phyloP scores from a whole-genome alignment of 2,329 filamentous ascomycete genomes.

The Paradendryphiella salina region DNA sequence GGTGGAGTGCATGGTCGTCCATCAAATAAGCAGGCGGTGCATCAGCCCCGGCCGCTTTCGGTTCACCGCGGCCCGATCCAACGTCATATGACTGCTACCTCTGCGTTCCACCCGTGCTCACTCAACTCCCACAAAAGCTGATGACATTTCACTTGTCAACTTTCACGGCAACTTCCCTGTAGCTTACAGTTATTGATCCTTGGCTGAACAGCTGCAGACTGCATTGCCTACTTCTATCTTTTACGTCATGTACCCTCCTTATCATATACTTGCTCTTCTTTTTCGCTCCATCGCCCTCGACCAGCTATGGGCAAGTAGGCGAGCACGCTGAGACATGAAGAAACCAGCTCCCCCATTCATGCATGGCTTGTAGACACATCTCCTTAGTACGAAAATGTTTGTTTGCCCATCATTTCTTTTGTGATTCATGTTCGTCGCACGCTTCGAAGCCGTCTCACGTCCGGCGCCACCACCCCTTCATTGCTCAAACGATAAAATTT shows the following conservation, averaged over 20 bases:
- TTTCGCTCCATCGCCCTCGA: background rate
- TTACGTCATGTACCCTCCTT: background rate
- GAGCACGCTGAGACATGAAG: background rate
- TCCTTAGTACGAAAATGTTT: background rate
- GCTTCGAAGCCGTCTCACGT: background rate
- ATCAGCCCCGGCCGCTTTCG: slow-evolving; percentile 30
- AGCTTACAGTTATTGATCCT: too few relatives aligned
- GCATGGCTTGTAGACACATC: background rate
- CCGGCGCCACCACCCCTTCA: background rate
- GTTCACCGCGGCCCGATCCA: slow-evolving; percentile 35
- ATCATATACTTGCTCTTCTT: background rate
- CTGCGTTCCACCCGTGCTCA: slow-evolving; percentile 3
- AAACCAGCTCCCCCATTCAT: slow-evolving; percentile 2
- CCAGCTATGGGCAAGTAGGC: background rate
- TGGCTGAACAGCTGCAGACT: background rate
- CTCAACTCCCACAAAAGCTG: background rate
- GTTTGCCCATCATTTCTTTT: background rate
- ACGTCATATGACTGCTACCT: slow-evolving; percentile 13
- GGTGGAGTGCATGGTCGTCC: slow-evolving; percentile 28
- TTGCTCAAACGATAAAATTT: slow-evolving; percentile 22
- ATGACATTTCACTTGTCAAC: background rate
- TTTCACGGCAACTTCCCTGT: too few relatives aligned
- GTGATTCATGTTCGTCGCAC: background rate
- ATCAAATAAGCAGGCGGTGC: slow-evolving; percentile 36
- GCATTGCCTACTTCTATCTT: background rate